Evolutionary conservation across 805 yeast species (phyloP).

Genomic region (Candida piceae): DNA sequence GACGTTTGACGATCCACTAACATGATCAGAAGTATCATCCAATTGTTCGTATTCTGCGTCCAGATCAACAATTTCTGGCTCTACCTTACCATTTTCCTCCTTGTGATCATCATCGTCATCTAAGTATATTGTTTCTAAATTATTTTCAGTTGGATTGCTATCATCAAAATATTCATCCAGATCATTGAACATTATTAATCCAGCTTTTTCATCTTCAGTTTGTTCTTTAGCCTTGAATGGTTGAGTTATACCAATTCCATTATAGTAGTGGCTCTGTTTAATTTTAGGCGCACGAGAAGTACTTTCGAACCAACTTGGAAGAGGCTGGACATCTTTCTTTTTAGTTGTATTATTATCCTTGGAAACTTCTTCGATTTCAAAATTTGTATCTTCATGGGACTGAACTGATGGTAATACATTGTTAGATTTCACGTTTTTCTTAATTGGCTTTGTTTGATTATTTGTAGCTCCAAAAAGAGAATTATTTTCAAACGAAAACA

Average conservation of each 20-base stretch:
- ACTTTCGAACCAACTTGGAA: slow-evolving; percentile 20
- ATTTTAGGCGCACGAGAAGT: slow-evolving; percentile 1
- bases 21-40: not conserved
- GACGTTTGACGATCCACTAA: too few relatives aligned
- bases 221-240: not conserved
- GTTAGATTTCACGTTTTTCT: too few relatives aligned
- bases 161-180: slow-evolving; percentile 31
- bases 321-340: slow-evolving; percentile 7
- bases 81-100: slow-evolving; percentile 2
- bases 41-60: too few relatives aligned
- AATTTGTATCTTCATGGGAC: not conserved
- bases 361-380: not conserved
- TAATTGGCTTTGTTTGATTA: not conserved
- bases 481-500: slow-evolving; percentile 4
- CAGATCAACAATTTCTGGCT: not conserved
- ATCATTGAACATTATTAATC: slow-evolving; percentile 48
- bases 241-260: not conserved
- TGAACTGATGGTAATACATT: not conserved
- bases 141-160: too few relatives aligned
- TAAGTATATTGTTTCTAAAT: too few relatives aligned
- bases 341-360: not conserved
- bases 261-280: slow-evolving; percentile 2
- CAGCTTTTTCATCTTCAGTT: slow-evolving; percentile 41
- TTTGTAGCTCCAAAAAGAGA: not conserved
- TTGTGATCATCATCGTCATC: slow-evolving; percentile 6